Conservation (phyloP, 163 green algal genomes). For the Scenedesmus sp. region DNA sequence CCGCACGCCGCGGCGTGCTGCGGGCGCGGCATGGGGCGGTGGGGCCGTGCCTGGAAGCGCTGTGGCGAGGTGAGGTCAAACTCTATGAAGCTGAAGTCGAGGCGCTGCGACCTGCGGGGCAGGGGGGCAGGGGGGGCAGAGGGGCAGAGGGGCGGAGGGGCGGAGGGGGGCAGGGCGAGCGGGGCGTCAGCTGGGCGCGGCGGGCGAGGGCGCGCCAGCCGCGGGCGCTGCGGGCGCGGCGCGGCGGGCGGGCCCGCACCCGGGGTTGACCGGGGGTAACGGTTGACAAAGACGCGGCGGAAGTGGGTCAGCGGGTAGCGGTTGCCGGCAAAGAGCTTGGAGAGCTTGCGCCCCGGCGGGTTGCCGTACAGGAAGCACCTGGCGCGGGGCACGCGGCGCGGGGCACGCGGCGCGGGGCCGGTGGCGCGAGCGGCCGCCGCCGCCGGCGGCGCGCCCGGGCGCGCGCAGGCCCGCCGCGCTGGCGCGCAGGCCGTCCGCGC, state of each 20-base stretch:
- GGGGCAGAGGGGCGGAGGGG: too few relatives aligned
- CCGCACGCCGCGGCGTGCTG: too few relatives aligned
- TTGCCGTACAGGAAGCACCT: slow-evolving; percentile 25
- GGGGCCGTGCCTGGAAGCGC: too few relatives aligned
- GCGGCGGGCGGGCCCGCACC: not conserved
- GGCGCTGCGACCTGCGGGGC: not conserved
- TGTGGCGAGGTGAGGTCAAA: too few relatives aligned
- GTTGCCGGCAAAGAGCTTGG: not conserved
- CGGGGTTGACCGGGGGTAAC: slow-evolving; percentile 12
- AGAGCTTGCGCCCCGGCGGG: not conserved
- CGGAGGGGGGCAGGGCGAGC: too few relatives aligned
- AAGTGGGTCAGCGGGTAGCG: not conserved
- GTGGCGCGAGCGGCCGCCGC: too few relatives aligned
- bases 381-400: too few relatives aligned
- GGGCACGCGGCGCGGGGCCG: too few relatives aligned
- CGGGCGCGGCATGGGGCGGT: too few relatives aligned
- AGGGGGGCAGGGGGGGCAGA: not conserved
- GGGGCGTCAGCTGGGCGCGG: too few relatives aligned
- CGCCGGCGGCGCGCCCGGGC: too few relatives aligned
- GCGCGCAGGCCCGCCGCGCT: not conserved
- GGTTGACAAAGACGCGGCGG: slow-evolving; percentile 4
- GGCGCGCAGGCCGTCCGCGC: not conserved
- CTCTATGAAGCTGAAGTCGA: slow-evolving; percentile 34
- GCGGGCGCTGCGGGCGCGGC: not conserved
- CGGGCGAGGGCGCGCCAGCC: too few relatives aligned